Evolutionary conservation across 176 grass and related monocot genomes (phyloP).

Genomic region (Rhipidocladum racemiflorum): DNA sequence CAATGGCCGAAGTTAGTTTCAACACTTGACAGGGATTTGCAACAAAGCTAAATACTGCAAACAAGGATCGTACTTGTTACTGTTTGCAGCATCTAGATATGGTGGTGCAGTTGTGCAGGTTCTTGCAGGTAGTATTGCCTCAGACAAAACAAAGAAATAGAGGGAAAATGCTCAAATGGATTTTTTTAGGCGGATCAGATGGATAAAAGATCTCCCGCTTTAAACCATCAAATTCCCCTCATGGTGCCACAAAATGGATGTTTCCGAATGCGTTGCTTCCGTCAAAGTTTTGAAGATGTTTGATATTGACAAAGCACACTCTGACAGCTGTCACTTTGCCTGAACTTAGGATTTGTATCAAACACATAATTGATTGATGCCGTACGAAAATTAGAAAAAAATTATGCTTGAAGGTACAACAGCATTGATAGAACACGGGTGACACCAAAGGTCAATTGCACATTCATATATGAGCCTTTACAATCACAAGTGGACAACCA

Average conservation of each 20-base stretch:
- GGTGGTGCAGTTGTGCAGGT: background rate
- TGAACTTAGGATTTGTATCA: background rate
- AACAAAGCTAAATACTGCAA: background rate
- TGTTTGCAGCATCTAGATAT: background rate
- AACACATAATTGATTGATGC: background rate
- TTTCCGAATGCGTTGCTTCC: background rate
- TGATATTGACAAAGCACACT: background rate
- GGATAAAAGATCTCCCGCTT: background rate
- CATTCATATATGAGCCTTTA: constrained; percentile 18
- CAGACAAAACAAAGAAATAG: background rate
- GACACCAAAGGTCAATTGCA: background rate
- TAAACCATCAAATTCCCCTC: background rate
- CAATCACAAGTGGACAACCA: background rate
- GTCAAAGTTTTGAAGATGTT: background rate
- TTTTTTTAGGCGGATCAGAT: background rate
- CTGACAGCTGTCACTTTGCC: background rate
- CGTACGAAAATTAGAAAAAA: background rate
- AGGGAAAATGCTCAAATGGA: background rate
- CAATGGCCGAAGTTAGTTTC: background rate
- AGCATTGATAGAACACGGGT: background rate
- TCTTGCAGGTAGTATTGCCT: background rate
- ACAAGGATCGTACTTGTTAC: background rate
- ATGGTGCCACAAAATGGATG: background rate
- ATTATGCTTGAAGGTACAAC: background rate
- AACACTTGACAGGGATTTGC: background rate